Base-by-base conservation (phyloP, 2,329 filamentous ascomycete genomes). In the Ophiostoma ulmi region DNA sequence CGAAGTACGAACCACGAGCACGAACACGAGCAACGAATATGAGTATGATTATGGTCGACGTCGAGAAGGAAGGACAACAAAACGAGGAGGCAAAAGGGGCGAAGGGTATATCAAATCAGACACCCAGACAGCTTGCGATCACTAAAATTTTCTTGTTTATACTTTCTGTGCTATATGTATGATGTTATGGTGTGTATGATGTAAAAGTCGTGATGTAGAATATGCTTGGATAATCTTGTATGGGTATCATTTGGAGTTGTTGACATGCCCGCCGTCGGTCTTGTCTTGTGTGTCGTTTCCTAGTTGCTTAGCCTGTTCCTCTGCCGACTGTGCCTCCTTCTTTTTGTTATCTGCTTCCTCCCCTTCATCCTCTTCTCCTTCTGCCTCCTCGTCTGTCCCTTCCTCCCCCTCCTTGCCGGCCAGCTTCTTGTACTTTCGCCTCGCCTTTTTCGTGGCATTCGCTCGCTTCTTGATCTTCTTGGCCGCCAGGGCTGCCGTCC, bases 361-460 rank as follows among this genome's bases (percentile, higher is more conserved):
- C n/a, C 48, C 70, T 3, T 66, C 66, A 8, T 72, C 72, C 8
- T 61, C 72, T 0, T 11, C 72, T 52, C 67, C 66, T 67, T 64
- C 68, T 66, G 22, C 68, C 7, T 61, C 70, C 22, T 73, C 74
- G 6, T 75, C 73, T 1, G 73, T 74, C 17, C 73, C 69, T 6
- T 74, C 48, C 63, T 5, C 70, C n/a, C 39, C 44, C 69, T 76
- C 77, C 74, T 83, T 84, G 72, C 85, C 85, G 3, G 83, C 85
- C 1, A 92, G 79, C 76, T 84, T 84, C 72, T 84, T 84, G 77
- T 94, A 94, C 80, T 97, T 97, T 75, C 92, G 85, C 76, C 89
- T 86, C 70, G 87, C 88, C 85, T 97, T 97, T 81, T 97, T 96
- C 5, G 83, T 85, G 31, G 87, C 87, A 78, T 93, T 95, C 39